Evolutionary conservation across 352 stramenopile genomes (phyloP).

Genomic region (Lagenidium giganteum): DNA sequence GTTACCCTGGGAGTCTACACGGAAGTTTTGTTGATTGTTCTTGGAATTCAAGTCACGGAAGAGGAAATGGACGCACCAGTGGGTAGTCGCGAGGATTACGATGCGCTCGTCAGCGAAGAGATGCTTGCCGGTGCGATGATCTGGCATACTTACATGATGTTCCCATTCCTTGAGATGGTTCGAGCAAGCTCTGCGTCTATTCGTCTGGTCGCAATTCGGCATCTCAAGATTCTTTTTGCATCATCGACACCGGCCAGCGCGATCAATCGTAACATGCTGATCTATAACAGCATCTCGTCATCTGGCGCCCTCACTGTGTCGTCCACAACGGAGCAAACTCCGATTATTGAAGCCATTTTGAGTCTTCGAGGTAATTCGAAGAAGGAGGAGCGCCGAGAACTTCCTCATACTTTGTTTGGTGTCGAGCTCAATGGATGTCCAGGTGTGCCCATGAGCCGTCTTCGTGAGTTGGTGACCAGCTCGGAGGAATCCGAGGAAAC

Average conservation of each 20-base stretch:
- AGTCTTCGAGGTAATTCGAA: conserved; percentile 53
- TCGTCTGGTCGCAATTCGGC: conserved; percentile 22
- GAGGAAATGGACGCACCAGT: conserved; percentile 16
- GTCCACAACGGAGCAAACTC: conserved; percentile 70
- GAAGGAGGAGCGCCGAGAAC: conserved; percentile 10
- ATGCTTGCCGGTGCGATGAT: conserved; percentile 22
- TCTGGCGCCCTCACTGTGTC: conserved; percentile 61
- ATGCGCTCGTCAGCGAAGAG: conserved; percentile 20
- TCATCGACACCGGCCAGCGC: conserved; percentile 32
- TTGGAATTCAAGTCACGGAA: conserved; percentile 61
- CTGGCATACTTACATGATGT: conserved; percentile 21
- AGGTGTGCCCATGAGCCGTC: conserved; percentile 51
- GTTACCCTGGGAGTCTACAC: conserved; percentile 79
- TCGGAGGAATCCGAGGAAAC: conserved; percentile 45
- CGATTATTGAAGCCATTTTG: conserved; percentile 74
- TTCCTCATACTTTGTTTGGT: conserved; percentile 42
- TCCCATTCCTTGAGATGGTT: conserved; percentile 29
- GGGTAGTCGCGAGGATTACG: conserved; percentile 15
- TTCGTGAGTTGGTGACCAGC: conserved; percentile 63
- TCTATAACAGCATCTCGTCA: conserved; percentile 75
- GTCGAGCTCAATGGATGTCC: conserved; percentile 41
- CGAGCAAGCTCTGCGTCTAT: conserved; percentile 20
- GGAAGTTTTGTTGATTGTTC: conserved; percentile 67
- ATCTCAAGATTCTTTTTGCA: conserved; percentile 29
- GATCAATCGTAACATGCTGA: conserved; percentile 73